Base-by-base conservation (phyloP, 2,329 filamentous ascomycete genomes). In the Arachnopeziza araneosa region DNA sequence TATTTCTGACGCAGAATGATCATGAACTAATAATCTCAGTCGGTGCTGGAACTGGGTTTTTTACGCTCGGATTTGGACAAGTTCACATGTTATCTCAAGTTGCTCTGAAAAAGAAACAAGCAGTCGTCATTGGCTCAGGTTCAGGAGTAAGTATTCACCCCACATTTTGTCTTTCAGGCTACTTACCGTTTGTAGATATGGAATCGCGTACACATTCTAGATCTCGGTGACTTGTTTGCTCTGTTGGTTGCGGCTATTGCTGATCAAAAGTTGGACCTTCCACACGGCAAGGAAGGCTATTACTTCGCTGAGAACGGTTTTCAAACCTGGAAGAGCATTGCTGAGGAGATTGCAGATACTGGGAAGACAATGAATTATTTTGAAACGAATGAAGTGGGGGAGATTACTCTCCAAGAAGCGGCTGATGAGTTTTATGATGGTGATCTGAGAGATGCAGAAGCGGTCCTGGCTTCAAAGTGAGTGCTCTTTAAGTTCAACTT, bases 161-260 rank as follows among this genome's bases (percentile, higher is more conserved):
- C 7, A n/a, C 21, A 10, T 23, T 21, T 32, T 22, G 24, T 26
- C 23, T 2, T n/a, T 44, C 4, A 7, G 32, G 17, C 24, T 56
- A 19, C 57, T 60, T 24, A 59, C 22, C 1, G 17, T 17, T 14
- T 44, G 4, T 50, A 67, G 64, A 66, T 71, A 1, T 78, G 75
- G 72, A 76, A 77, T 50, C 72, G 78, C 59, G 75, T 81, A 2
- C 78, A 81, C 53, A 71, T 81, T 2, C 67, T 68, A 2, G 78
- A 81, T 62, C 69, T 80, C 7, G 74, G 73, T 0, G 66, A 69
- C 0, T 63, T 81, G 1, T 81, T 78, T 64, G 71, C 73, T 51
- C 57, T 77, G 0, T 50, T 79, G 0, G 61, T 79, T 0, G 48
- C 59, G 9, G 70, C 70, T 10, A 67, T 75, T 1, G 58, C 78